A percentile compares a stretch with the other conserved stretches of the same genome.
Conservation (phyloP, 2,329 filamentous ascomycete genomes). For the Alternaria sp. region DNA sequence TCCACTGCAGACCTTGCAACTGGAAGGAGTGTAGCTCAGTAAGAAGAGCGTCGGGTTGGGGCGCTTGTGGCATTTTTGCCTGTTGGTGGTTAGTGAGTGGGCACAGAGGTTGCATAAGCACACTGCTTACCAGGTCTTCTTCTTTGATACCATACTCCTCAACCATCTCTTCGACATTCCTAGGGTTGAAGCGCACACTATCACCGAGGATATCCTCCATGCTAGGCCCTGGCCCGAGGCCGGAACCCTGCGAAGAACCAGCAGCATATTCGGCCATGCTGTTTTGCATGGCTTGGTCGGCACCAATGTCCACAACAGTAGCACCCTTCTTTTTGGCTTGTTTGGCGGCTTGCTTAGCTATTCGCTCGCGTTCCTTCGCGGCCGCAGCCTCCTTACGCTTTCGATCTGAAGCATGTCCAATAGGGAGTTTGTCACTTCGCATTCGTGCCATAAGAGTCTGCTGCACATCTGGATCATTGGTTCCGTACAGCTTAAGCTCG, state of each 20-base stretch:
- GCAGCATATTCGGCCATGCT: slow-evolving; percentile 37
- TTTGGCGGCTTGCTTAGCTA: slow-evolving; percentile 49
- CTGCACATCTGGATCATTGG: slow-evolving; percentile 63
- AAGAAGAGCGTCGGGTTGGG: slow-evolving; percentile 71
- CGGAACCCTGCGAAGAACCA: slow-evolving; percentile 42
- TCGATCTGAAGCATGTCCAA: slow-evolving; percentile 48
- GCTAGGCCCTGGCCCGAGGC: slow-evolving; percentile 52
- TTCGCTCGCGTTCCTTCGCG: slow-evolving; percentile 64
- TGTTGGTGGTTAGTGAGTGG: slow-evolving; percentile 22
- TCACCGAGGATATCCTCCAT: slow-evolving; percentile 71
- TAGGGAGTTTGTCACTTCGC: slow-evolving; percentile 70
- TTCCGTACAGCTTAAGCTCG: slow-evolving; percentile 73
- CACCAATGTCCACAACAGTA: slow-evolving; percentile 27
- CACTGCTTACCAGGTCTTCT: slow-evolving; percentile 61
- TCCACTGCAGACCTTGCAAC: slow-evolving; percentile 79
- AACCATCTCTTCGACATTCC: slow-evolving; percentile 70
- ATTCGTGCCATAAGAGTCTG: slow-evolving; percentile 68
- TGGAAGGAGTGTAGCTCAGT: slow-evolving; percentile 83
- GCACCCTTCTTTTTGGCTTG: slow-evolving; percentile 42
- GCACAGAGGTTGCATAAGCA: background rate
- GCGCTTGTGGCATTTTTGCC: slow-evolving; percentile 74
- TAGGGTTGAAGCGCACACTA: slow-evolving; percentile 73
- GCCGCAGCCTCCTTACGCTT: slow-evolving; percentile 64
- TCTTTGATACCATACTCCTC: slow-evolving; percentile 78
- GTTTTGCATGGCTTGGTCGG: slow-evolving; percentile 32